These are phyloP conservation scores for Clonostachys sp. DNA, from an alignment of 2,329 filamentous ascomycete species.

Conservation along the genomic window DNA sequence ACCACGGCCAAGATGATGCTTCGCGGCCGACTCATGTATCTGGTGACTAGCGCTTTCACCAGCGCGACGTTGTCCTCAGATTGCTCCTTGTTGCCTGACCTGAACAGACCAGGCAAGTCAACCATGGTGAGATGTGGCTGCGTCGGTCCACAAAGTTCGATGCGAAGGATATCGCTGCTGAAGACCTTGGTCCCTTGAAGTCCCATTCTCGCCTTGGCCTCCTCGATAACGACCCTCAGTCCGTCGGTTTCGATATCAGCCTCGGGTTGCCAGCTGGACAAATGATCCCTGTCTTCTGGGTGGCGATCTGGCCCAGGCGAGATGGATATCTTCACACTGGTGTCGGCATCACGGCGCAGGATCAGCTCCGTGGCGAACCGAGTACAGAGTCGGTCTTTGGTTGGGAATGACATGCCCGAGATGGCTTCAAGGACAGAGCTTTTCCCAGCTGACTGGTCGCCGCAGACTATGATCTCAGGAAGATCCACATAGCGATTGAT, in stretches of 20 bases:
- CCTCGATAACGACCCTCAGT: slow-evolving; percentile 27
- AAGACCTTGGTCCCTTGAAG: slow-evolving; percentile 31
- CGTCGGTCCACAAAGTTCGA: slow-evolving; percentile 41
- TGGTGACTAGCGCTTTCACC: slow-evolving; percentile 30
- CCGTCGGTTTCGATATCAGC: slow-evolving; percentile 6
- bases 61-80: slow-evolving; percentile 24
- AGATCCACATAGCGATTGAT: slow-evolving; percentile 31
- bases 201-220: slow-evolving; percentile 43
- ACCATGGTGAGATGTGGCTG: slow-evolving; percentile 52
- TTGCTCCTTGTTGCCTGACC: slow-evolving; percentile 38
- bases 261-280: background rate
- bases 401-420: slow-evolving; percentile 55
- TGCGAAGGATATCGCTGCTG: slow-evolving; percentile 37
- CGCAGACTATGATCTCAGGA: slow-evolving; percentile 44
- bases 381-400: slow-evolving; percentile 55
- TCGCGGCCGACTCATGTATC: slow-evolving; percentile 52
- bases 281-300: slow-evolving; percentile 12
- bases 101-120: slow-evolving; percentile 53
- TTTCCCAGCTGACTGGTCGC: slow-evolving; percentile 45
- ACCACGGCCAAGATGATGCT: slow-evolving; percentile 59
- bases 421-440: slow-evolving; percentile 63
- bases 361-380: slow-evolving; percentile 60
- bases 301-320: slow-evolving; percentile 19
- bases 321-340: slow-evolving; percentile 25
- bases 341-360: slow-evolving; percentile 34